These are phyloP conservation scores for Ogataea saltuana DNA, from an alignment of 805 yeast species.

Conservation along the genomic window DNA sequence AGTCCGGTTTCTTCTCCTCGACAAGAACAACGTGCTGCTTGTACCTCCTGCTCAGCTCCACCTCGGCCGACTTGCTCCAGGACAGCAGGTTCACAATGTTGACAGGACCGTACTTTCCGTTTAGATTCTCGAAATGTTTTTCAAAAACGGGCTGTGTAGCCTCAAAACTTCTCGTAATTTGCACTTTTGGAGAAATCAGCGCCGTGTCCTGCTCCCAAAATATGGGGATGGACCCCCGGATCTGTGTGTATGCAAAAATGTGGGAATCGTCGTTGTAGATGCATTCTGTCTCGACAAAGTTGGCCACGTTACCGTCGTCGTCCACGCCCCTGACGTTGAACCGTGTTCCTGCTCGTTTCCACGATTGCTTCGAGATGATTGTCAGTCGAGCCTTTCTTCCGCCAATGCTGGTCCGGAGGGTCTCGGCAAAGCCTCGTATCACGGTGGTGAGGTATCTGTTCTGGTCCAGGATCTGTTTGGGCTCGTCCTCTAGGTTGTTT, in stretches of 20 bases:
- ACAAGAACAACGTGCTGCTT: constrained; percentile 54
- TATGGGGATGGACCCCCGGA: constrained; percentile 94
- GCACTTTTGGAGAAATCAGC: constrained; percentile 85
- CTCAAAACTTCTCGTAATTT: constrained; percentile 82
- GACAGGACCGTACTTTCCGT: constrained; percentile 79
- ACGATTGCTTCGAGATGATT: constrained; percentile 89
- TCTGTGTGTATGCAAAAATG: constrained; percentile 76
- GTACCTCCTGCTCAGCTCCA: constrained; percentile 67
- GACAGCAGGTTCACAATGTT: constrained; percentile 88
- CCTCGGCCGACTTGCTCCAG: constrained; percentile 69
- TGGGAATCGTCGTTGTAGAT: constrained; percentile 53
- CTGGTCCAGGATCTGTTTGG: constrained; percentile 63
- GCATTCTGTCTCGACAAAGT: constrained; percentile 91
- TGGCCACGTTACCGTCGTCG: constrained; percentile 93
- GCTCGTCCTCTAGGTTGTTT: constrained; percentile 61
- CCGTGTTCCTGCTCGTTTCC: constrained; percentile 96
- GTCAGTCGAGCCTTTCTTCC: constrained; percentile 55
- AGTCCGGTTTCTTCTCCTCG: constrained; percentile 37
- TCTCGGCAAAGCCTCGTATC: constrained; percentile 92
- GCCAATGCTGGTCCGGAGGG: constrained; percentile 47
- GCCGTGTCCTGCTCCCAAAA: constrained; percentile 98
- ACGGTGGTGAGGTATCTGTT: constrained; percentile 87
- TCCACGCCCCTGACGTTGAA: constrained; percentile 94
- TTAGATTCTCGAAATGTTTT: constrained; percentile 70
- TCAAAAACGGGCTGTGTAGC: constrained; percentile 92